phyloP scores from a whole-genome alignment of 768 basidiomycete genomes.

The Suillus variegatus region DNA sequence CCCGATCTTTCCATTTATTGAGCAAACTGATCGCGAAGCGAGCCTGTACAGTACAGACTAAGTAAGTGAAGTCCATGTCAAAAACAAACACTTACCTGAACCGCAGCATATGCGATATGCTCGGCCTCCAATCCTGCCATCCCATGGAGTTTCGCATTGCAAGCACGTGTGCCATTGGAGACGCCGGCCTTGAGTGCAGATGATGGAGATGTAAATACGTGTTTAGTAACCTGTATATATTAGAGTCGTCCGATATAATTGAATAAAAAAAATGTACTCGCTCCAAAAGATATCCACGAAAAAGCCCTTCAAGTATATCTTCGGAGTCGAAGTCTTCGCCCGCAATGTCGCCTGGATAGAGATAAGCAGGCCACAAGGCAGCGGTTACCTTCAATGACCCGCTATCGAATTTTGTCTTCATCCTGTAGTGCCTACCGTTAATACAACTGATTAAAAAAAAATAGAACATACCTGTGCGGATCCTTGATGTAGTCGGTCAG shows the following conservation, averaged over 20 bases:
- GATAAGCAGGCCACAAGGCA: constrained; percentile 5
- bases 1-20: no score
- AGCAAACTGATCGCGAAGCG: no score
- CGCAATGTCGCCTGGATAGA: constrained; percentile 4
- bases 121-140: constrained; percentile 2
- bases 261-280: neutral
- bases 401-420: neutral
- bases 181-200: neutral
- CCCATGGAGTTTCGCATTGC: constrained; percentile 6
- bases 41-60: no score
- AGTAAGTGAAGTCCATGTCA: no score
- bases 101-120: neutral
- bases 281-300: constrained; percentile 5
- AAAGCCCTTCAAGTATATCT: constrained; percentile 1
- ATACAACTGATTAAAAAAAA: neutral
- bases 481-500: neutral
- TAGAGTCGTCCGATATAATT: neutral
- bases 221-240: constrained; percentile 4
- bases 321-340: constrained; percentile 5
- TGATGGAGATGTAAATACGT: neutral
- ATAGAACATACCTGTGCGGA: neutral
- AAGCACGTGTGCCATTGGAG: neutral
- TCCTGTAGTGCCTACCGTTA: neutral
- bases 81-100: neutral
- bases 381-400: neutral